Evolutionary conservation across 2,329 filamentous ascomycete genomes (phyloP).

Genomic region (Tolypocladium pustulatum): DNA sequence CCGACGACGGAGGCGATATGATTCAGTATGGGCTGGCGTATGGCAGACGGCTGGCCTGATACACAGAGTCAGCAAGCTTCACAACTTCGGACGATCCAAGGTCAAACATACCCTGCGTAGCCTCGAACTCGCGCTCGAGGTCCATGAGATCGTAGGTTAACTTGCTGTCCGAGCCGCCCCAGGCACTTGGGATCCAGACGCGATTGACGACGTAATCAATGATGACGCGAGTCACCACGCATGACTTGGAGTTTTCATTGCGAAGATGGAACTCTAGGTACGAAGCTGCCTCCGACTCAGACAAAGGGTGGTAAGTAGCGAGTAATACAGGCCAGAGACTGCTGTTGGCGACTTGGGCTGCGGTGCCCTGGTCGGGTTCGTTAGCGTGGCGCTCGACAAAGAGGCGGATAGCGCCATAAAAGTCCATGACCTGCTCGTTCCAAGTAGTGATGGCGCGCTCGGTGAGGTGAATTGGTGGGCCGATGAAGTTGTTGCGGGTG

Average conservation of each 20-base stretch:
- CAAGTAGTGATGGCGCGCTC: constrained; percentile 21
- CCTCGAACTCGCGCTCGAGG: constrained; percentile 24
- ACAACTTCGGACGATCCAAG: background rate
- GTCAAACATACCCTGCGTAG: constrained; percentile 19
- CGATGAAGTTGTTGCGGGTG: constrained; percentile 8
- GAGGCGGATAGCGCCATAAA: constrained; percentile 22
- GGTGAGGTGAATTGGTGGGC: constrained; percentile 23
- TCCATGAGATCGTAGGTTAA: constrained; percentile 23
- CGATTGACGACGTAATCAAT: constrained; percentile 31
- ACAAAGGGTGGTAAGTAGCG: constrained; percentile 26
- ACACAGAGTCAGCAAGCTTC: background rate
- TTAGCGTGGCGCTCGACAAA: constrained; percentile 25
- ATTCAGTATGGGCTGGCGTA: constrained; percentile 29
- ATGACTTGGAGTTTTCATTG: constrained; percentile 27
- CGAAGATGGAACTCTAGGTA: constrained; percentile 30
- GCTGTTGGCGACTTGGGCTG: constrained; percentile 16
- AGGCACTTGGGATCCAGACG: constrained; percentile 28
- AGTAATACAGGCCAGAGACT: constrained; percentile 25
- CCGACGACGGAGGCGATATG: constrained; percentile 25
- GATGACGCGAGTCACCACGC: constrained; percentile 30
- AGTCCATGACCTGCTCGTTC: constrained; percentile 25
- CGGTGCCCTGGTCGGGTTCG: constrained; percentile 17
- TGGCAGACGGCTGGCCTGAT: constrained; percentile 21
- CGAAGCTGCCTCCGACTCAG: constrained; percentile 25
- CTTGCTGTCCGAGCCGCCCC: constrained; percentile 25